Evolutionary conservation across 2,329 filamentous ascomycete genomes (phyloP), one percentile per base, ranked within the genome.

Genomic region (Ceratocystis albifundus): DNA sequence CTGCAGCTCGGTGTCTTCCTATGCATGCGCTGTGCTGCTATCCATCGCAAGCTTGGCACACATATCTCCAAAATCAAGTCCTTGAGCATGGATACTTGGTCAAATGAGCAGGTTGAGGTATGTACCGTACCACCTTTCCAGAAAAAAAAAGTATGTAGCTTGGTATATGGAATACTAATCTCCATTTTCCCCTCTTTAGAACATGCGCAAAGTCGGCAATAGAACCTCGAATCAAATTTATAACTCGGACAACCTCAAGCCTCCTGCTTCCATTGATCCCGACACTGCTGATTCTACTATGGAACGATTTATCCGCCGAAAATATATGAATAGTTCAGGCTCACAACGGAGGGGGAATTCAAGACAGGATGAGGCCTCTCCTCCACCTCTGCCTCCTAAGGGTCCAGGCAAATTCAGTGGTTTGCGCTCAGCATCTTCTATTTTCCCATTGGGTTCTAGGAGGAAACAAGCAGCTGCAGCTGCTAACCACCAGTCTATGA

Each of bases 61-160:
- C 94, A 99, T 76, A 90, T 99, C 69, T 96, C 92, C 70, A 99
- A 99, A 76, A 91, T 99, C 79, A 99, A 99, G 77, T 97, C 92
- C 46, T 77, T 99, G 78, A 97, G 89, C 76, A 97, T 99, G 92
- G 94, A 99, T 77, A 94, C 88, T 71, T 99, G 94, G 94, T 86
- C 89, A 62, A 87, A 88, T 73, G 94, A 97, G 69, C 94, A 99
- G 78, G 92, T 99, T 70, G 94, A 99, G 77, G 92, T 96, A 80
- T 77, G 84, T 77, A 64, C 30, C 15, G 20, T 15, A 17, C 45
- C 22, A 22, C 30, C 46, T 45, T 32, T 32, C 17, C n/a, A n/a
- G 32, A 36, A 41, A 41, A 41, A 36, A 36, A 41, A 12, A 41
- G 20, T 17, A 50, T 50, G 17, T 50, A 22, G 6, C 22, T 22